Evolutionary conservation across 2,329 filamentous ascomycete species (phyloP), one percentile per base, ranked within the genome.

Genomic region (Hypoxylon sp.): DNA sequence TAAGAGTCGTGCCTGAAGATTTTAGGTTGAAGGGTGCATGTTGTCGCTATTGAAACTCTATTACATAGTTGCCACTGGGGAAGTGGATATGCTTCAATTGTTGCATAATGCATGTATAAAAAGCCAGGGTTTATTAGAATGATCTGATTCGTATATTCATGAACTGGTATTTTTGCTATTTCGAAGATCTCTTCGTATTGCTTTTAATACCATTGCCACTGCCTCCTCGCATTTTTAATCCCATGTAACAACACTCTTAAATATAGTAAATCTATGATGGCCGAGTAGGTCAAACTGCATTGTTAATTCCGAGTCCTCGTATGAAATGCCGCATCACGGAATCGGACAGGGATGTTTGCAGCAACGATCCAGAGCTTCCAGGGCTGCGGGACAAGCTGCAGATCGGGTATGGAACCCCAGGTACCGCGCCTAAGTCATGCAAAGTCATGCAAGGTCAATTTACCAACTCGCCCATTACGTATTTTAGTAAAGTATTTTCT

Each of bases 61-160:
- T 9, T 30, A 31, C 30, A n/a, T 35, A 36, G 29, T 36, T 7
- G 43, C 31, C 37, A 47, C 19, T 41, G n/a, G n/a, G 6, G 3
- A 25, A 31, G 11, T 3, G 2, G 19, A 19, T 37, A 13, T 23
- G 42, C 37, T 19, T 12, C 9, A n/a, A 13, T 9, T 23, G 15
- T 13, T 20, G 27, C 35, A 35, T 34, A 32, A 11, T n/a, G n/a
- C n/a, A n/a, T n/a, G n/a, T n/a, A n/a, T n/a, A n/a, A 20, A n/a
- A 7, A 8, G 8, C 40, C 25, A 44, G 30, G 45, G 41, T 30
- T n/a, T 47, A 51, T 43, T 47, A n/a, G 32, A 55, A 51, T 51
- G 40, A 40, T 8, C 34, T 19, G 12, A 5, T 37, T 31, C n/a
- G n/a, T n/a, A n/a, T n/a, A n/a, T n/a, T n/a, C n/a, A n/a, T n/a